Percentiles rank a stretch among this genome's conserved stretches.
phyloP scores from a whole-genome alignment of 148 eudicot genomes.

The Polygonum maritimum region DNA sequence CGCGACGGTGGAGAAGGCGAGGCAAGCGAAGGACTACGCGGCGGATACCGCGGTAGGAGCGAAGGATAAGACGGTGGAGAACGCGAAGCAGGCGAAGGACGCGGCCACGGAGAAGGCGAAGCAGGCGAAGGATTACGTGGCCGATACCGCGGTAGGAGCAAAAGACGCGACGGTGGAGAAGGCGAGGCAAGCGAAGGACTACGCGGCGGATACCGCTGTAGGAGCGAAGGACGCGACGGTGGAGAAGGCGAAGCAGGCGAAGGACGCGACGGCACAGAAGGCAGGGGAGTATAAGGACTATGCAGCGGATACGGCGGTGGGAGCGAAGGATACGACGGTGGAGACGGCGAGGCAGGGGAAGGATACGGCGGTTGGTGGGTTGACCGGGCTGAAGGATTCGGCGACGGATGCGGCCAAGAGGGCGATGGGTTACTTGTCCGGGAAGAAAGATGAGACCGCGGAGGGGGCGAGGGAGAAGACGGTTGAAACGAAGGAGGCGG shows the following conservation, averaged over 20 bases:
- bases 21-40: constrained; percentile 26
- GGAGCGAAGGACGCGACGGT: constrained; percentile 19
- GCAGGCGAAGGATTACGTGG: constrained; percentile 15
- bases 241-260: constrained; percentile 18
- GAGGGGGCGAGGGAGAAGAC: constrained; percentile 13
- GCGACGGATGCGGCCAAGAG: constrained; percentile 13
- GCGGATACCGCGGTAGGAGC: constrained; percentile 19
- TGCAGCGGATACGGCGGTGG: constrained; percentile 17
- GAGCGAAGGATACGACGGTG: constrained; percentile 2
- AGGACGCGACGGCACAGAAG: neutral
- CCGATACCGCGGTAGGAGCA: constrained; percentile 11
- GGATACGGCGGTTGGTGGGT: constrained; percentile 21
- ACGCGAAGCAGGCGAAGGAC: constrained; percentile 24
- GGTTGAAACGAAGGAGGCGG: constrained; percentile 17
- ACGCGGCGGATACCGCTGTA: constrained; percentile 11
- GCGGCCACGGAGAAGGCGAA: constrained; percentile 17
- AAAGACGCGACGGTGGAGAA: constrained; percentile 11
- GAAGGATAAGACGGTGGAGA: constrained; percentile 13
- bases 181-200: constrained; percentile 9
- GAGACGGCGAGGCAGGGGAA: constrained; percentile 23
- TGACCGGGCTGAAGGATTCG: constrained; percentile 13
- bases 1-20: constrained; percentile 12
- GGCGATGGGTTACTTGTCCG: constrained; percentile 18
- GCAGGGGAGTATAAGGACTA: constrained; percentile 22
- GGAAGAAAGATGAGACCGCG: constrained; percentile 14